Percentiles rank a stretch among this genome's conserved stretches.
phyloP scores from a whole-genome alignment of 2,329 filamentous ascomycete species.

The Plenodomus tracheiphilus region DNA sequence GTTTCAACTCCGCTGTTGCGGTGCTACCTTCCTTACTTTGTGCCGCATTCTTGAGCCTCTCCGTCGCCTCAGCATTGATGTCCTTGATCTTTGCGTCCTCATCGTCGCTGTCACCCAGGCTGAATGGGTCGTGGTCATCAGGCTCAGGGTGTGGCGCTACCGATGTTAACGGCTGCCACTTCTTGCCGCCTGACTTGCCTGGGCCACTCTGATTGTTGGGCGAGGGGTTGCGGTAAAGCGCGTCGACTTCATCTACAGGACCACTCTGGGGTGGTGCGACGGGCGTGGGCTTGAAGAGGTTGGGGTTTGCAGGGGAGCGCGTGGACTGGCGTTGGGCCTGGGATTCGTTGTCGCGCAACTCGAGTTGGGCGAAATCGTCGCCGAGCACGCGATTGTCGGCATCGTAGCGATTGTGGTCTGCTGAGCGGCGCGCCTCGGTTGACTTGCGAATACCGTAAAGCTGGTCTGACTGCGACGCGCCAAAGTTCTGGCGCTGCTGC shows the following conservation, averaged over 20 bases:
- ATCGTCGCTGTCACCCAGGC: slow-evolving; percentile 92
- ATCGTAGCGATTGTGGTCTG: slow-evolving; percentile 90
- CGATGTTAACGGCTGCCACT: slow-evolving; percentile 92
- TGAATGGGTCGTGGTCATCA: slow-evolving; percentile 91
- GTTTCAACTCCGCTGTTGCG: slow-evolving; percentile 34
- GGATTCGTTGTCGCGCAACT: slow-evolving; percentile 65
- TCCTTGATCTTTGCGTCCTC: slow-evolving; percentile 74
- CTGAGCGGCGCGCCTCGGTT: slow-evolving; percentile 63
- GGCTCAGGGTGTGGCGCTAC: slow-evolving; percentile 82
- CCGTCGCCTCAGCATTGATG: slow-evolving; percentile 56
- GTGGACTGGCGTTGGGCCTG: slow-evolving; percentile 60
- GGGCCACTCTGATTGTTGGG: slow-evolving; percentile 35
- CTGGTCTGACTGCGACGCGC: slow-evolving; percentile 46
- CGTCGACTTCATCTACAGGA: slow-evolving; percentile 78
- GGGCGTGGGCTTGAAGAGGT: slow-evolving; percentile 74
- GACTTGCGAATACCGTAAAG: slow-evolving; percentile 46
- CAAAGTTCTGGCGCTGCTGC: slow-evolving; percentile 45
- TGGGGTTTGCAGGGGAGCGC: slow-evolving; percentile 72
- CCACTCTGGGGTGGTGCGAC: slow-evolving; percentile 58
- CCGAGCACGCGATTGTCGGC: slow-evolving; percentile 87
- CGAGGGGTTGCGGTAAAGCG: slow-evolving; percentile 62
- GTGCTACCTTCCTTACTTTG: slow-evolving; percentile 38
- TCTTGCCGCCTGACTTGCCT: slow-evolving; percentile 70
- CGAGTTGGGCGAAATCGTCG: slow-evolving; percentile 78
- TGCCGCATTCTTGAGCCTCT: slow-evolving; percentile 55